These are phyloP conservation scores for Coelastrella sp. DNA, from an alignment of 139 green algal species.

Conservation along the genomic window DNA sequence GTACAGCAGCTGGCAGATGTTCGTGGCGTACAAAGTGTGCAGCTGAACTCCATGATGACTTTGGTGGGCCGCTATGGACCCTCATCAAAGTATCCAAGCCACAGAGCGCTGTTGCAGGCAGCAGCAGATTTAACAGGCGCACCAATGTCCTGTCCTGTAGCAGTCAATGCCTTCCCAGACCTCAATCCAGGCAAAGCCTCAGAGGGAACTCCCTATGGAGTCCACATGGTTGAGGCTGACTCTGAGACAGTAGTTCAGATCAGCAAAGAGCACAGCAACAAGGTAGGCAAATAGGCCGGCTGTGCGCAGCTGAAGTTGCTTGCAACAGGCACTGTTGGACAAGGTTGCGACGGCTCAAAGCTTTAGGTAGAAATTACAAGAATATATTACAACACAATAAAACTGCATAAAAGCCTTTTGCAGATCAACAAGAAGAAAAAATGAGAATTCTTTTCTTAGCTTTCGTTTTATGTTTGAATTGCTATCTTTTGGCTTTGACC, in stretches of 20 bases:
- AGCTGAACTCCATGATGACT: neutral
- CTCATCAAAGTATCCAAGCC: too few relatives aligned
- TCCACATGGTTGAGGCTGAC: constrained; percentile 15
- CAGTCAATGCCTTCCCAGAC: neutral
- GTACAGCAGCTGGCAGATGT: neutral
- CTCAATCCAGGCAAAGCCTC: neutral
- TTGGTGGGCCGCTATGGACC: neutral
- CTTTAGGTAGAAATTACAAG: too few relatives aligned
- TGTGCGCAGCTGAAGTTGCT: too few relatives aligned
- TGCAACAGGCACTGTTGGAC: too few relatives aligned
- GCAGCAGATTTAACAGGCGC: too few relatives aligned
- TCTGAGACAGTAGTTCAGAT: neutral
- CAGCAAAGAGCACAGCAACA: neutral
- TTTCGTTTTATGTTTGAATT: too few relatives aligned
- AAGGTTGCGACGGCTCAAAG: too few relatives aligned
- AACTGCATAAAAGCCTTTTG: too few relatives aligned
- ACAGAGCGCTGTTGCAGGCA: neutral
- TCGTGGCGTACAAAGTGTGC: neutral
- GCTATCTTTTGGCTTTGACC: too few relatives aligned
- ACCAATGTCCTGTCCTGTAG: neutral
- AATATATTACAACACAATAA: too few relatives aligned
- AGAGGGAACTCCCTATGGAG: neutral
- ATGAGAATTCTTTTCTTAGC: too few relatives aligned
- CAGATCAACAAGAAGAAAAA: too few relatives aligned
- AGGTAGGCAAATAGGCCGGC: neutral